A percentile compares a stretch with the other conserved stretches of the same genome.
These are phyloP conservation scores for Solanum hybrid DNA, from an alignment of 305 asterid species.

Conservation along the genomic window DNA sequence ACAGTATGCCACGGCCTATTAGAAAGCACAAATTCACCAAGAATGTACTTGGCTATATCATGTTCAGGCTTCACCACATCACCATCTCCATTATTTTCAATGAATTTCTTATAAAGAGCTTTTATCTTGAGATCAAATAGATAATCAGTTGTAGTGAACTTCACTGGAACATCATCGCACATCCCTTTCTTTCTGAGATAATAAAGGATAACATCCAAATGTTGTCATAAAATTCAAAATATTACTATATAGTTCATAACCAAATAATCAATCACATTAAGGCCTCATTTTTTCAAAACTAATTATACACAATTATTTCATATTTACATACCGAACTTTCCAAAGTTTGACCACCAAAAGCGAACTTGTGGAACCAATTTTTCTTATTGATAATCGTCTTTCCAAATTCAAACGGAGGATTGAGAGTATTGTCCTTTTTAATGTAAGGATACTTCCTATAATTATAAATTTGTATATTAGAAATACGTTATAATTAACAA, in stretches of 20 bases:
- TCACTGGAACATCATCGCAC: not conserved
- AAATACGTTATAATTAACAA: not conserved
- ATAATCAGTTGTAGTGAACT: not conserved
- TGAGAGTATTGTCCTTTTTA: not conserved
- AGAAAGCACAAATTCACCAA: not conserved
- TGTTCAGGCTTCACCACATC: no score
- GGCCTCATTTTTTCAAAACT: no score
- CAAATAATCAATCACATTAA: not conserved
- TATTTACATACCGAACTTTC: not conserved
- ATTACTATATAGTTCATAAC: not conserved
- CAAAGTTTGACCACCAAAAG: not conserved
- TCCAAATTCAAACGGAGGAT: not conserved
- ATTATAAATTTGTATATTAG: not conserved
- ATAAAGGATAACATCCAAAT: not conserved
- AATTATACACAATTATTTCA: no score
- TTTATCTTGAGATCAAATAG: not conserved
- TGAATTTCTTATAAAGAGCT: not conserved
- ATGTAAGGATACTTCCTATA: not conserved
- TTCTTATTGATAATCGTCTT: not conserved
- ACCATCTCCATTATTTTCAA: not conserved
- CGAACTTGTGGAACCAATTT: not conserved
- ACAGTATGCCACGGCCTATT: not conserved
- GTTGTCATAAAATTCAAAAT: not conserved
- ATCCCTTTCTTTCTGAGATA: not conserved
- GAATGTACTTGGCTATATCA: no score